Percentiles rank a stretch among this genome's conserved stretches.
These are phyloP conservation scores for Starmerella potacharoeniae DNA, from an alignment of 805 yeast species.

Conservation along the genomic window DNA sequence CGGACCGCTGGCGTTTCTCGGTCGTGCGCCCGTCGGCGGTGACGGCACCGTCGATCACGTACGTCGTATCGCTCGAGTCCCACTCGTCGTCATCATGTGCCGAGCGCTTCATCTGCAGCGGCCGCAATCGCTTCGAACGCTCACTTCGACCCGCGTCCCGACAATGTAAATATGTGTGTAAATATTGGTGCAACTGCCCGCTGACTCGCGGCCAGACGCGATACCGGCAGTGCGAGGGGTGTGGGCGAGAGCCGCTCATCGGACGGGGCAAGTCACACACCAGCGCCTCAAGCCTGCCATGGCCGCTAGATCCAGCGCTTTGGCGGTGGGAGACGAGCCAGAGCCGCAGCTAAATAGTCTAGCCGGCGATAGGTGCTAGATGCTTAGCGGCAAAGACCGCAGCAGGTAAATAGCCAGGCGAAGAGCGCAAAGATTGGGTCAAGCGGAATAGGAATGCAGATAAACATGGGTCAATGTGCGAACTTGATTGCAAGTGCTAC, in stretches of 20 bases:
- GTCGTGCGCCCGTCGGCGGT: not conserved
- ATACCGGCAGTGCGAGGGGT: not conserved
- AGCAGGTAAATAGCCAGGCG: slow-evolving; percentile 11
- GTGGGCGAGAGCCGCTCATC: too few relatives aligned
- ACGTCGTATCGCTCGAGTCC: not conserved
- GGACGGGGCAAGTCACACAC: too few relatives aligned
- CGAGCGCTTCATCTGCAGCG: slow-evolving; percentile 12
- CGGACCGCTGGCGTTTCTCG: slow-evolving; percentile 16
- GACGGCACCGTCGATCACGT: not conserved
- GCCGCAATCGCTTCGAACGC: not conserved
- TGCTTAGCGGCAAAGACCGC: not conserved
- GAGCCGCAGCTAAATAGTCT: too few relatives aligned
- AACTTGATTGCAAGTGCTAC: not conserved
- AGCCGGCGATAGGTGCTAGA: too few relatives aligned
- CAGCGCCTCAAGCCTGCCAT: too few relatives aligned
- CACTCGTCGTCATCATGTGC: slow-evolving; percentile 7
- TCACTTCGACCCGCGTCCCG: too few relatives aligned
- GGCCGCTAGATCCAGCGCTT: too few relatives aligned
- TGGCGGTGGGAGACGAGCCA: too few relatives aligned
- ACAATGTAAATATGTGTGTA: too few relatives aligned
- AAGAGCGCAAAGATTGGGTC: slow-evolving; percentile 13
- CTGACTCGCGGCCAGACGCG: not conserved
- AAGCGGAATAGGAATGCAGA: slow-evolving; percentile 19
- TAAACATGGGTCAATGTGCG: slow-evolving; percentile 9
- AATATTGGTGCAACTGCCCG: too few relatives aligned